phyloP scores from a whole-genome alignment of 192 early-diverging fungal species.

The Coemansia biformis region DNA sequence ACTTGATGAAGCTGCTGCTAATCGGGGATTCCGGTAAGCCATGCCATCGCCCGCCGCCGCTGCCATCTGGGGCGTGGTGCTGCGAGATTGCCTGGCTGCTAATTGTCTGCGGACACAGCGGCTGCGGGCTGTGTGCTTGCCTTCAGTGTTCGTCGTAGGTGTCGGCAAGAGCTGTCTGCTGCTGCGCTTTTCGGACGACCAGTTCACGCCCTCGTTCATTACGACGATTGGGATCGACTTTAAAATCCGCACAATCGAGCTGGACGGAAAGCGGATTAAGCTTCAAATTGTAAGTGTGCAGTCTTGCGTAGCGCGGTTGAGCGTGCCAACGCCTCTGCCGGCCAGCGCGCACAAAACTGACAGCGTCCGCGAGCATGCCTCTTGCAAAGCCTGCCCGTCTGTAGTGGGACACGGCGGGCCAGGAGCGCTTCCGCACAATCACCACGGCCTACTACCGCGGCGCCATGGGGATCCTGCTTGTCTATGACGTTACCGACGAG shows the following conservation, averaged over 20 bases:
- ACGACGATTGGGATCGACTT: constrained; percentile 99
- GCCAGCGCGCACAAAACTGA: no score
- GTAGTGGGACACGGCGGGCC: constrained; percentile 96
- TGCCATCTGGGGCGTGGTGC: background rate
- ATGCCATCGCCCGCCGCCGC: no score
- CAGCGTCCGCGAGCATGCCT: no score
- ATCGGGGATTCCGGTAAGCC: constrained; percentile 94
- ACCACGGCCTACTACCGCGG: constrained; percentile 99
- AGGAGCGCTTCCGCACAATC: constrained; percentile 98
- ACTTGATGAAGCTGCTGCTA: constrained; percentile 96
- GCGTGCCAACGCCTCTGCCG: no score
- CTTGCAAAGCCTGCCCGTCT: no score
- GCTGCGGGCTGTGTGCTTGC: background rate
- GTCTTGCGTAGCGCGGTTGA: no score
- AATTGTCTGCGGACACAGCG: background rate
- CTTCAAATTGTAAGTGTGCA: constrained; percentile 83
- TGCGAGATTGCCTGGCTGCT: background rate
- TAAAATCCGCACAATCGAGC: constrained; percentile 97
- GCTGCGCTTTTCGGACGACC: constrained; percentile 97
- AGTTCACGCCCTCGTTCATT: constrained; percentile 98
- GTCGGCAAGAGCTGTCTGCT: constrained; percentile 92
- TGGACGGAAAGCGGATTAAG: constrained; percentile 98
- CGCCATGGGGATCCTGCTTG: constrained; percentile 97
- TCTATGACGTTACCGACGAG: constrained; percentile 99
- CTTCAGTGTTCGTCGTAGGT: constrained; percentile 14